Evolutionary conservation across 2,329 filamentous ascomycete genomes (phyloP).

Genomic region (Fusarium kyushuense): DNA sequence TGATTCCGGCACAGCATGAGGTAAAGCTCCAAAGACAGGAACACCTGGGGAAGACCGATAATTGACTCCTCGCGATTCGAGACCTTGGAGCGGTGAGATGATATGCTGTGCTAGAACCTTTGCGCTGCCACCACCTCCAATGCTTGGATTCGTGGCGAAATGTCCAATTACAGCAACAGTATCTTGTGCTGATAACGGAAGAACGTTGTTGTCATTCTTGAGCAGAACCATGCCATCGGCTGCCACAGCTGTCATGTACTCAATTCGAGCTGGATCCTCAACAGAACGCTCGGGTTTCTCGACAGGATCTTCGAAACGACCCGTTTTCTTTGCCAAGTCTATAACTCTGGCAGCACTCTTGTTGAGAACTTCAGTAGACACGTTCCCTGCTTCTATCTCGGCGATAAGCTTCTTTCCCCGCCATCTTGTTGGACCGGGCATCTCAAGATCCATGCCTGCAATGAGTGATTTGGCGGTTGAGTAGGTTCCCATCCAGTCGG

Average conservation of each 20-base stretch:
- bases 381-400: background rate
- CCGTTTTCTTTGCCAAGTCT: constrained; percentile 1
- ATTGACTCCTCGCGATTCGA: background rate
- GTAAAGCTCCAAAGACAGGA: background rate
- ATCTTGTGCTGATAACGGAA: rapidly evolving
- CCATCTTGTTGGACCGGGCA: constrained; percentile 17
- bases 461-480: background rate
- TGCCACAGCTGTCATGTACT: background rate
- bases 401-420: background rate
- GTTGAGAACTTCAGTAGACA: background rate
- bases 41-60: background rate
- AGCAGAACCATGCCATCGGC: constrained; percentile 7
- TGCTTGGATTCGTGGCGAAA: background rate
- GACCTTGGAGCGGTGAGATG: background rate
- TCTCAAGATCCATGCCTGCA: constrained; percentile 14
- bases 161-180: constrained; percentile 1
- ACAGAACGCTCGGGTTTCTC: background rate
- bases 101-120: constrained; percentile 16
- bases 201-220: background rate
- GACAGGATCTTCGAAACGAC: background rate
- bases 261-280: background rate
- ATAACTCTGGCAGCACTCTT: background rate
- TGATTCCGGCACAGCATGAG: background rate
- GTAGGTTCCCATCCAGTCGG: constrained; percentile 21
- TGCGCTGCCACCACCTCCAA: constrained; percentile 5